Evolutionary conservation across 139 green algal genomes (phyloP).

Genomic region (Prasinococcaceae sp.): DNA sequence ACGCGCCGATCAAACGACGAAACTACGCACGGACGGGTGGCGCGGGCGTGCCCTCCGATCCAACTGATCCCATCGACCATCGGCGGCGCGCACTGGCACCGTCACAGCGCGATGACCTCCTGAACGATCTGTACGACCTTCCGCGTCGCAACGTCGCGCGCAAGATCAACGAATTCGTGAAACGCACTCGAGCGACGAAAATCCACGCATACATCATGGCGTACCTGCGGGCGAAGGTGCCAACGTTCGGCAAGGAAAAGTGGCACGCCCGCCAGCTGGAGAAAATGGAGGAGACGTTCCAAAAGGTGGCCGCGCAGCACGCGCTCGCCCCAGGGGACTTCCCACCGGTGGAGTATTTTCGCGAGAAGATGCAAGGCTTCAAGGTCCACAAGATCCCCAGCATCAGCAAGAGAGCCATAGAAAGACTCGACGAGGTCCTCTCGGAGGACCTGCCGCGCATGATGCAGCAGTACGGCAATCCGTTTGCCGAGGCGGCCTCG

Average conservation of each 20-base stretch:
- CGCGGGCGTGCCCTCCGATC: too few species aligned
- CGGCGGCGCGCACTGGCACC: background rate
- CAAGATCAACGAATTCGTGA: slow-evolving; percentile 16
- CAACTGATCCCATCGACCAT: background rate
- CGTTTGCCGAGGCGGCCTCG: too few species aligned
- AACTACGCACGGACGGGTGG: too few species aligned
- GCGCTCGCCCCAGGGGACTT: background rate
- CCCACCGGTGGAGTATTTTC: background rate
- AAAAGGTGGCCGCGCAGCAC: slow-evolving; percentile 13
- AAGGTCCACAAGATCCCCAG: background rate
- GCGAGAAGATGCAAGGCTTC: background rate
- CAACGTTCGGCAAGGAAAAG: slow-evolving; percentile 3
- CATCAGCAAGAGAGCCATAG: too few species aligned
- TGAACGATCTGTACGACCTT: slow-evolving; percentile 12
- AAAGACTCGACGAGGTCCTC: too few species aligned
- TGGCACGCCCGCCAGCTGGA: background rate
- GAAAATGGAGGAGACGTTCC: slow-evolving; percentile 8
- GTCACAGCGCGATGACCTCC: slow-evolving; percentile 3
- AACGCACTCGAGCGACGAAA: slow-evolving; percentile 5
- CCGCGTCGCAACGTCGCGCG: background rate
- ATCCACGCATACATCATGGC: slow-evolving; percentile 7
- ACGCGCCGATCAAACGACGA: too few species aligned
- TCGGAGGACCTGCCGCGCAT: too few species aligned
- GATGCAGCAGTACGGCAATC: too few species aligned
- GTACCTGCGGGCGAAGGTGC: slow-evolving; percentile 4